Evolutionary conservation across 2,329 filamentous ascomycete genomes (phyloP).

Genomic region (Tolypocladium ophioglossoides): DNA sequence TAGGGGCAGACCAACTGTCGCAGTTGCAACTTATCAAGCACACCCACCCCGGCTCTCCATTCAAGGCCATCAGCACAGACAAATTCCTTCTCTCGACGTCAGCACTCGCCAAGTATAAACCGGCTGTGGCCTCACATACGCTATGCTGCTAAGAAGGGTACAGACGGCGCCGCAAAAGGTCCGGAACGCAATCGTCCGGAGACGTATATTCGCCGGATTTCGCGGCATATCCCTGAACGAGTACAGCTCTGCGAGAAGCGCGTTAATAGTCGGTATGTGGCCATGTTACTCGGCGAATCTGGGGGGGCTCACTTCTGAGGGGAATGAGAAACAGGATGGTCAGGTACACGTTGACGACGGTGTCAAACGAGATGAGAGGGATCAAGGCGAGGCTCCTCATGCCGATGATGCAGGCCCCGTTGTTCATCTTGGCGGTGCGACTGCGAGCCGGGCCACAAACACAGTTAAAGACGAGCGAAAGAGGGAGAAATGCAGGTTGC

Average conservation of each 20-base stretch:
- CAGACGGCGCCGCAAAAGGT: conserved; percentile 49
- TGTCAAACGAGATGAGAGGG: conserved; percentile 50
- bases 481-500: not conserved
- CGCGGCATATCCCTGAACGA: conserved; percentile 38
- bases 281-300: not conserved
- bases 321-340: conserved; percentile 54
- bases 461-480: not conserved
- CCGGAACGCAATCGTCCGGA: conserved; percentile 42
- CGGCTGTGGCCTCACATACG: conserved; percentile 26
- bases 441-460: conserved; percentile 17
- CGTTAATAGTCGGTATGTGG: not conserved
- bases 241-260: conserved; percentile 37
- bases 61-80: conserved; percentile 43
- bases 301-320: conserved; percentile 33
- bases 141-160: conserved; percentile 46
- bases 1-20: conserved; percentile 30
- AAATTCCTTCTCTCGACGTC: conserved; percentile 36
- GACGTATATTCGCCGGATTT: conserved; percentile 27
- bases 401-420: conserved; percentile 50
- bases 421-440: conserved; percentile 44
- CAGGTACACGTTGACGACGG: conserved; percentile 51
- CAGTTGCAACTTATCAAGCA: conserved; percentile 56
- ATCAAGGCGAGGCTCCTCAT: conserved; percentile 49
- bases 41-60: conserved; percentile 54
- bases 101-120: not conserved